These are phyloP conservation scores for Pulveroboletus sp. DNA, from an alignment of 768 basidiomycete species.

Conservation along the genomic window DNA sequence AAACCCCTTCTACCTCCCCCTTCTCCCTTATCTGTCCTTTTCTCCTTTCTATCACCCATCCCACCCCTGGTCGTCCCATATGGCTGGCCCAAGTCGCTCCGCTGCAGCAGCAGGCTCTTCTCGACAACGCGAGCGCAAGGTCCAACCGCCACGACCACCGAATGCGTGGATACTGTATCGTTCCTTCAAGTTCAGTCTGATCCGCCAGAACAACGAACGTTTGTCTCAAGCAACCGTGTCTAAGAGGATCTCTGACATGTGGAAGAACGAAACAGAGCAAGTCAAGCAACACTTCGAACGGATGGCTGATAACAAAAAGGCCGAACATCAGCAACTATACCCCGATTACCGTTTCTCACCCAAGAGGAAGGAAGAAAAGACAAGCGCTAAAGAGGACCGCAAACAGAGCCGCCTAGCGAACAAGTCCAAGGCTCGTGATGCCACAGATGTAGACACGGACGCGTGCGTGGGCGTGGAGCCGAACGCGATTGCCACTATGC, in stretches of 20 bases:
- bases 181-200: conserved; percentile 43
- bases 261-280: conserved; percentile 50
- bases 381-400: conserved; percentile 36
- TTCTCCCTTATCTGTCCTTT: conserved; percentile 1
- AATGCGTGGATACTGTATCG: conserved; percentile 86
- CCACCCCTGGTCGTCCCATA: conserved; percentile 9
- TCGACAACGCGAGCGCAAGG: conserved; percentile 8
- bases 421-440: conserved; percentile 19
- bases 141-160: conserved; percentile 58
- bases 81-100: conserved; percentile 21
- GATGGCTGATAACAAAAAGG: conserved; percentile 48
- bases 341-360: conserved; percentile 58
- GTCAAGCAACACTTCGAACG: conserved; percentile 50
- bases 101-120: not conserved
- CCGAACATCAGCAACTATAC: conserved; percentile 45
- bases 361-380: conserved; percentile 48
- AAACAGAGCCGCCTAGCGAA: conserved; percentile 29
- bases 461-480: not conserved
- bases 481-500: not conserved
- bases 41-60: conserved; percentile 4
- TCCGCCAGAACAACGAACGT: conserved; percentile 28
- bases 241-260: conserved; percentile 55
- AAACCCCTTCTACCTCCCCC: conserved; percentile 17
- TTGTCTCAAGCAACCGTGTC: conserved; percentile 61
- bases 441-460: conserved; percentile 2